Evolutionary conservation across 2,329 filamentous ascomycete genomes (phyloP).

Genomic region (Cercospora sp.): DNA sequence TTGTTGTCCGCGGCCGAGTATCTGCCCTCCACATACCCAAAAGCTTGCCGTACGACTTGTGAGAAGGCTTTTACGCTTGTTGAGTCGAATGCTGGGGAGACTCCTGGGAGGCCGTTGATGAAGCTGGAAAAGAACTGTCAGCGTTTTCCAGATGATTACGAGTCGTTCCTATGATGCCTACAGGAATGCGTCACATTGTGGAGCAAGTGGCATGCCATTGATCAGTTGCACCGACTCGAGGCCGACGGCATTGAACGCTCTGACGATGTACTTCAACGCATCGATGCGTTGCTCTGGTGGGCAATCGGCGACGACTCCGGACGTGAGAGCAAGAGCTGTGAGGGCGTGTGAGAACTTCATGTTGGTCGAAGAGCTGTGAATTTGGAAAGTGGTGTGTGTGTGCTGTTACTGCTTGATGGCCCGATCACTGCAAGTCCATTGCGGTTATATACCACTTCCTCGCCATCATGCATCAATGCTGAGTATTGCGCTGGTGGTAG

Average conservation of each 20-base stretch:
- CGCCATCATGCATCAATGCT: not conserved
- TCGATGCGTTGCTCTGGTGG: not conserved
- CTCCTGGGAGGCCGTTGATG: conserved; percentile 14
- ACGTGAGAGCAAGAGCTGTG: not conserved
- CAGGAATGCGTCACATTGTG: conserved; percentile 6
- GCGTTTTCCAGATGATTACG: too few relatives aligned
- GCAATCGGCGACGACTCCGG: not conserved
- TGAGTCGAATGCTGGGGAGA: conserved; percentile 6
- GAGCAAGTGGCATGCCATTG: conserved; percentile 4
- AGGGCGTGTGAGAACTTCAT: not conserved
- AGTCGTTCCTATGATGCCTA: not conserved
- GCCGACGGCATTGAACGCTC: conserved; percentile 8
- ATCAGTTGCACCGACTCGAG: not conserved
- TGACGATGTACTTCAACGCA: conserved; percentile 3
- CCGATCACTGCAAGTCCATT: not conserved
- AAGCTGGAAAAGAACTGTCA: not conserved
- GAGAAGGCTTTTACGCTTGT: conserved; percentile 12
- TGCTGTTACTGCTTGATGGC: not conserved
- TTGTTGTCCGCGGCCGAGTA: conserved; percentile 8
- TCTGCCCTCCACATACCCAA: not conserved
- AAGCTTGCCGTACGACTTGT: conserved; percentile 7
- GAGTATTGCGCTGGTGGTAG: not conserved
- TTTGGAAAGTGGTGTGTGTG: not conserved
- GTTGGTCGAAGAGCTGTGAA: not conserved
- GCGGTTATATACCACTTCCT: not conserved